Evolutionary conservation across 768 basidiomycete species (phyloP).

Genomic region (Phanerochaete sordida): DNA sequence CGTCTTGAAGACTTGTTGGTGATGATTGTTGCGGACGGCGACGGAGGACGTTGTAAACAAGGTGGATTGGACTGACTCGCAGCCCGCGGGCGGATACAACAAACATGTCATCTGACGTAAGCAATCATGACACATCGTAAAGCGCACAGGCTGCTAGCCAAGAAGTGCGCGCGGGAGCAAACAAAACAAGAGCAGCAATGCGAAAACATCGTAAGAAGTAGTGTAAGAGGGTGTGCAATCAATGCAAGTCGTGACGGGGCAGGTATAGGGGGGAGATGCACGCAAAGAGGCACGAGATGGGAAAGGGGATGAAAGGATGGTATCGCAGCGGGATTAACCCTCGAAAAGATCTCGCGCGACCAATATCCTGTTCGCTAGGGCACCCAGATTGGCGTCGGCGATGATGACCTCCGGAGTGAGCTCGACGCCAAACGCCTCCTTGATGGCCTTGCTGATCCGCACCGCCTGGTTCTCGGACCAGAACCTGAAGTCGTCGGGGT

Average conservation of each 20-base stretch:
- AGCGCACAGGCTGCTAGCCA: too few relatives aligned
- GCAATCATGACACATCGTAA: not conserved
- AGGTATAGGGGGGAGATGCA: too few relatives aligned
- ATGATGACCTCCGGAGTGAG: slow-evolving; percentile 87
- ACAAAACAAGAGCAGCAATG: not conserved
- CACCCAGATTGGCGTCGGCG: slow-evolving; percentile 89
- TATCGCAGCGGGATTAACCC: slow-evolving; percentile 12
- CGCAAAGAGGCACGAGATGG: not conserved
- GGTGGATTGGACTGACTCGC: not conserved
- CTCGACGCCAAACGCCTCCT: slow-evolving; percentile 85
- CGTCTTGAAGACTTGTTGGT: too few relatives aligned
- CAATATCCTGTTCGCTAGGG: slow-evolving; percentile 80
- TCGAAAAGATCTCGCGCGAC: slow-evolving; percentile 46
- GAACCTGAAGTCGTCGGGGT: slow-evolving; percentile 92
- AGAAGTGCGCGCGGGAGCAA: not conserved
- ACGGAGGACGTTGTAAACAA: not conserved
- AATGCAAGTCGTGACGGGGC: too few relatives aligned
- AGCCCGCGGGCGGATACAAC: not conserved
- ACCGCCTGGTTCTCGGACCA: slow-evolving; percentile 90
- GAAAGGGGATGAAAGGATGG: not conserved
- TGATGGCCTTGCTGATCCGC: slow-evolving; percentile 75
- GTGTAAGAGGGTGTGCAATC: not conserved
- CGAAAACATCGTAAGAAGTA: not conserved
- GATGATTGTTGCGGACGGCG: too few relatives aligned
- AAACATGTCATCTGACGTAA: not conserved